Percentiles rank a stretch among this genome's conserved stretches.
phyloP scores from a whole-genome alignment of 805 yeast species.

The Pichia pseudocactophila region DNA sequence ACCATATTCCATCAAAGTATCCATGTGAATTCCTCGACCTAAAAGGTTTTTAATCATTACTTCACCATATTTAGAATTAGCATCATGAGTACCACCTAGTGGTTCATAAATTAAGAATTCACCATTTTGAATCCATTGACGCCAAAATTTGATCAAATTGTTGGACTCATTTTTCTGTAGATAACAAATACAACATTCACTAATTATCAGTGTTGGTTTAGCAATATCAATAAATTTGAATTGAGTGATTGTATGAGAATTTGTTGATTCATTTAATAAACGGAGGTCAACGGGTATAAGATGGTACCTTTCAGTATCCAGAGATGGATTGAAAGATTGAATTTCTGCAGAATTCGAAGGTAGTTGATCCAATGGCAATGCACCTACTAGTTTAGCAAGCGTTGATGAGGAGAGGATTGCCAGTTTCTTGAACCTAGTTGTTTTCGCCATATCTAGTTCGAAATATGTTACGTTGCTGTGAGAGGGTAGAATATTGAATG shows the following conservation, averaged over 20 bases:
- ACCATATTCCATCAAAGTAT: slow-evolving; percentile 45
- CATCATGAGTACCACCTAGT: slow-evolving; percentile 38
- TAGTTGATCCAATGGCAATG: not conserved
- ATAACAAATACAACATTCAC: slow-evolving; percentile 76
- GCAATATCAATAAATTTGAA: slow-evolving; percentile 16
- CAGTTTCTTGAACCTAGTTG: slow-evolving; percentile 41
- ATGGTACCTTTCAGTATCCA: slow-evolving; percentile 32
- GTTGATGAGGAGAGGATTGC: slow-evolving; percentile 31
- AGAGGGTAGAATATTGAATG: slow-evolving; percentile 38
- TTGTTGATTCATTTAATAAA: slow-evolving; percentile 12
- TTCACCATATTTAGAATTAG: slow-evolving; percentile 41
- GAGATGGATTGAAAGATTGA: not conserved
- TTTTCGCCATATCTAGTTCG: slow-evolving; percentile 58
- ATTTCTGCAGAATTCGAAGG: slow-evolving; percentile 15
- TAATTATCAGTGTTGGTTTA: slow-evolving; percentile 51
- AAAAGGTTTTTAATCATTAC: slow-evolving; percentile 59
- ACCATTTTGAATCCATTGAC: slow-evolving; percentile 17
- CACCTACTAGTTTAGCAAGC: slow-evolving; percentile 1
- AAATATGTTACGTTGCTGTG: slow-evolving; percentile 32
- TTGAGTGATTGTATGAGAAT: not conserved
- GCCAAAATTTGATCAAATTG: slow-evolving; percentile 37
- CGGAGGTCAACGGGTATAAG: slow-evolving; percentile 51
- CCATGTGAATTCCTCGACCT: slow-evolving; percentile 52
- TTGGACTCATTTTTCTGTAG: slow-evolving; percentile 42
- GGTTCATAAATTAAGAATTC: slow-evolving; percentile 58